Evolutionary conservation across 2,329 filamentous ascomycete genomes (phyloP), one percentile per base, ranked within the genome.

Genomic region (Colletotrichum limetticola): DNA sequence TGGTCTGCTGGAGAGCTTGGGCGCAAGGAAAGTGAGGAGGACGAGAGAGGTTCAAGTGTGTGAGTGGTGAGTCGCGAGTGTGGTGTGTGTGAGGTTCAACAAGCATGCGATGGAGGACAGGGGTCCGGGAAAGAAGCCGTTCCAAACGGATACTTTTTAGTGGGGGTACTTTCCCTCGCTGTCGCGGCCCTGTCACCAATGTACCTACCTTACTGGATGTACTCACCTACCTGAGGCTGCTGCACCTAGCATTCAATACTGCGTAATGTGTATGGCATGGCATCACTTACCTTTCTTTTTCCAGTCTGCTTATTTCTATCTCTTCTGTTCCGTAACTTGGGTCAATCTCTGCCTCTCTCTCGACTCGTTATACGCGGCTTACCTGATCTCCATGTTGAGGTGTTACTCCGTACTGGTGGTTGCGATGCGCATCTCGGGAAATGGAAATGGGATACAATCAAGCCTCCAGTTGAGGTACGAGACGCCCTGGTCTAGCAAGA

Each of bases 111-210:
- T 37, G 28, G 26, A 37, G 26, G 42, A 58, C 68, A 56, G 55
- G 68, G 66, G 32, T 53, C 58, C 35, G 59, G 58, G 49, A 61
- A 32, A 37, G 60, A 64, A 53, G 32, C 66, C 66, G 67, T 69
- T 65, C 61, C 37, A 46, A 35, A 68, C 64, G 60, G 60, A 49
- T 70, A 64, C 59, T 35, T 49, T 65, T 46, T 49, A 58, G 66
- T 65, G 69, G 65, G 57, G 32, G 28, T n/a, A 42, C 46, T 69
- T 53, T 63, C 58, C 35, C 55, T 59, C 28, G 64, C 42, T 52
- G 26, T 62, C 32, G 49, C 37, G 28, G 58, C 35, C 69, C 69
- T 63, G 65, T 46, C 65, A 53, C 28, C 16, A 58, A 57, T 28
- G 9, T 42, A 62, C 49, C 4, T 60, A 42, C 14, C 4, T 60